A percentile compares a stretch with the other conserved stretches of the same genome.
phyloP scores from a whole-genome alignment of 2,329 filamentous ascomycete species.

The Cordyceps tenuipes region DNA sequence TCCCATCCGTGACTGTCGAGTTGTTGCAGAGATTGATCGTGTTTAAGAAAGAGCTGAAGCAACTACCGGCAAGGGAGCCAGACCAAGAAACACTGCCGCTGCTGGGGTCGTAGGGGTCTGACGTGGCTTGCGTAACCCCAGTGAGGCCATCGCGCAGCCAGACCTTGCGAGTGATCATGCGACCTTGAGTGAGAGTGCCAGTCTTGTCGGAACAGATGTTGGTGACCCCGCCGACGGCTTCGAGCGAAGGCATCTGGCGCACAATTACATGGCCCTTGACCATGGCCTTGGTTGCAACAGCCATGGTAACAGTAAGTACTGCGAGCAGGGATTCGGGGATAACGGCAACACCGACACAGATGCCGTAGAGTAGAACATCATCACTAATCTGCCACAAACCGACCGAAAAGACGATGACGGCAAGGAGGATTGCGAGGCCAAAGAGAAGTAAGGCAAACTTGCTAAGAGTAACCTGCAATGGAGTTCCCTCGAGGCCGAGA shows the following conservation, averaged over 20 bases:
- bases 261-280: conserved; percentile 57
- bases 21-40: conserved; percentile 57
- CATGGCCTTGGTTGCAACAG: conserved; percentile 58
- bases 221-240: conserved; percentile 61
- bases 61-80: conserved; percentile 30
- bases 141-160: conserved; percentile 49
- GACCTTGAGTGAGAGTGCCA: conserved; percentile 57
- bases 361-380: conserved; percentile 53
- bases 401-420: conserved; percentile 53
- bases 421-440: conserved; percentile 55
- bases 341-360: conserved; percentile 54
- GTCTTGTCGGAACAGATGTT: conserved; percentile 66
- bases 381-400: conserved; percentile 44
- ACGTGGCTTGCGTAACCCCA: conserved; percentile 45
- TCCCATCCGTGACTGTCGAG: conserved; percentile 39
- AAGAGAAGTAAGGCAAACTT: conserved; percentile 80
- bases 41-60: conserved; percentile 40
- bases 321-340: conserved; percentile 61
- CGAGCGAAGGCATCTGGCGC: conserved; percentile 55
- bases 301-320: conserved; percentile 64
- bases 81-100: conserved; percentile 43
- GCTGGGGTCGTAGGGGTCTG: conserved; percentile 53
- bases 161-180: conserved; percentile 57
- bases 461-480: conserved; percentile 75
- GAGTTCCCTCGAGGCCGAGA: conserved; percentile 65